Conservation (phyloP, 148 eudicot species). For the Suaeda aralocaspica region DNA sequence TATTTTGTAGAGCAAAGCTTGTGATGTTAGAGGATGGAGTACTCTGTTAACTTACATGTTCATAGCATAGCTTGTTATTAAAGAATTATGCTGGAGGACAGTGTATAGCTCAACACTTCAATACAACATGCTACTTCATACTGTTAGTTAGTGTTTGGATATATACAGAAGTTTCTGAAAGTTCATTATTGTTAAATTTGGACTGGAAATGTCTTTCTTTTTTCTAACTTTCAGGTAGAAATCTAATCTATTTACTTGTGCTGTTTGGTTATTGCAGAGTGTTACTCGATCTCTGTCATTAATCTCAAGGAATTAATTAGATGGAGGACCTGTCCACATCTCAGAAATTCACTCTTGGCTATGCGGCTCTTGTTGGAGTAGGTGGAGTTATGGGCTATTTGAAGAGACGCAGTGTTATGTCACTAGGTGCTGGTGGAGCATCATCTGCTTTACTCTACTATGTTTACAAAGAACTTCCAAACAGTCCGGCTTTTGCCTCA, state of each 20-base stretch:
- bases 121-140: too few species aligned
- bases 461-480: conserved; percentile 73
- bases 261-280: neutral
- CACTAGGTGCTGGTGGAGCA: conserved; percentile 64
- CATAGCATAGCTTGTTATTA: too few species aligned
- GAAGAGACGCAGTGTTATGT: conserved; percentile 69
- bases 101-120: too few species aligned
- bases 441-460: conserved; percentile 53
- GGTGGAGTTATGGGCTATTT: conserved; percentile 80
- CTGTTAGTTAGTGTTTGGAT: neutral
- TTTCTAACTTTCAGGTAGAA: neutral
- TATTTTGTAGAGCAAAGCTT: neutral
- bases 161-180: neutral
- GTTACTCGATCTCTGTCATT: neutral
- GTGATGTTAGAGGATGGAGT: neutral
- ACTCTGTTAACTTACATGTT: too few species aligned
- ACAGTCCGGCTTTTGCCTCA: conserved; percentile 59
- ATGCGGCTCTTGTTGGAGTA: conserved; percentile 66
- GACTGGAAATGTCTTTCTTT: neutral
- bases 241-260: neutral
- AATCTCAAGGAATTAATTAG: conserved; percentile 17
- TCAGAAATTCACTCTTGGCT: conserved; percentile 79
- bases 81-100: too few species aligned
- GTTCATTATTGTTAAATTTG: neutral
- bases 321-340: conserved; percentile 57